These are phyloP conservation scores for Lactuca saligna DNA, from an alignment of 129 eudicot species.

Conservation along the genomic window DNA sequence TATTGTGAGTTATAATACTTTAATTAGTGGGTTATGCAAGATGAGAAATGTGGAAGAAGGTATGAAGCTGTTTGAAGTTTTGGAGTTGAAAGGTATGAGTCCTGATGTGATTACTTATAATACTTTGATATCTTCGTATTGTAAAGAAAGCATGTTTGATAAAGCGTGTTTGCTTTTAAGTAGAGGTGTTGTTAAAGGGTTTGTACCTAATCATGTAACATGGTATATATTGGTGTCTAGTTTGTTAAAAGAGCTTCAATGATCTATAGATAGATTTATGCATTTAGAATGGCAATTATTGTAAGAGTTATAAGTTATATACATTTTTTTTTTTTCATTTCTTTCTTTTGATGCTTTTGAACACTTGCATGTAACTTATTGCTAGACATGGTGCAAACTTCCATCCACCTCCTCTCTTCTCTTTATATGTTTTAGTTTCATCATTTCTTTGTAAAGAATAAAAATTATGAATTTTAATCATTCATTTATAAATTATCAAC, in stretches of 20 bases:
- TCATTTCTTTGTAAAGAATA: no score
- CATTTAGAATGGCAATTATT: neutral
- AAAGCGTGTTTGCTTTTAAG: conserved; percentile 64
- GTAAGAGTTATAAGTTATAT: neutral
- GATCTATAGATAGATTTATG: conserved; percentile 26
- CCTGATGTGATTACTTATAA: conserved; percentile 83
- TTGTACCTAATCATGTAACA: conserved; percentile 71
- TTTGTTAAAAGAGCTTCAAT: conserved; percentile 32
- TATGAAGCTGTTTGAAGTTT: conserved; percentile 54
- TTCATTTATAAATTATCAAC: no score
- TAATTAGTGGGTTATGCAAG: conserved; percentile 87
- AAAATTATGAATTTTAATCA: no score
- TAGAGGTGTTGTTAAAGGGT: conserved; percentile 67
- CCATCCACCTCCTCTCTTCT: no score
- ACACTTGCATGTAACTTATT: neutral
- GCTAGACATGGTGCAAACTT: neutral
- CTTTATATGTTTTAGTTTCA: no score
- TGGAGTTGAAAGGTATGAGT: conserved; percentile 52
- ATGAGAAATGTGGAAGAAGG: conserved; percentile 61
- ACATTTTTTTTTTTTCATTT: neutral
- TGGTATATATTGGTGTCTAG: conserved; percentile 67
- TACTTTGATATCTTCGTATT: conserved; percentile 66
- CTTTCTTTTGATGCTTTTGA: neutral
- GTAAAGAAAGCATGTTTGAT: conserved; percentile 56
- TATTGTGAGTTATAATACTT: conserved; percentile 68